Conservation (phyloP, 495 filamentous ascomycete species). For the Annulohypoxylon moriforme region DNA sequence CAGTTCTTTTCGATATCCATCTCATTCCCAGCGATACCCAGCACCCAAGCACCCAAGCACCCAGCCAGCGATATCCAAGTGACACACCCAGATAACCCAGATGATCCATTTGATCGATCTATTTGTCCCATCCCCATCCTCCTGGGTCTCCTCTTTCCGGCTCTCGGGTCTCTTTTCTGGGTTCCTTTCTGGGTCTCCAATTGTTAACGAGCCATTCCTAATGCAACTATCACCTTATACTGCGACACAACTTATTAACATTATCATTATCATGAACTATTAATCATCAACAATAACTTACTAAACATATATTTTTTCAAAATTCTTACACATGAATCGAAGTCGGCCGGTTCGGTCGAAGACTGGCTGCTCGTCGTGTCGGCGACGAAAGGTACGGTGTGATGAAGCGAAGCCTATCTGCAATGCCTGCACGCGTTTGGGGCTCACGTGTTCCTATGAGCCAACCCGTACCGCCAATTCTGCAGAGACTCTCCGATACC, state of each 20-base stretch:
- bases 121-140: background rate
- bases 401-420: slow-evolving; percentile 65
- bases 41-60: too few relatives aligned
- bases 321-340: slow-evolving; percentile 29
- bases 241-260: background rate
- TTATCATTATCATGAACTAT: background rate
- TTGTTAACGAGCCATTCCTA: background rate
- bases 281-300: too few relatives aligned
- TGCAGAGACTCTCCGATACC: slow-evolving; percentile 26
- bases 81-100: too few relatives aligned
- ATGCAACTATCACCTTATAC: background rate
- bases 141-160: background rate
- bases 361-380: slow-evolving; percentile 60
- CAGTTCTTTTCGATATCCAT: background rate
- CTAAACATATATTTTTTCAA: too few relatives aligned
- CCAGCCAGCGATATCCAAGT: too few relatives aligned
- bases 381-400: slow-evolving; percentile 67
- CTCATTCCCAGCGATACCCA: background rate
- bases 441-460: slow-evolving; percentile 32
- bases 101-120: slow-evolving; percentile 1
- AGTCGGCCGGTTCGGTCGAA: slow-evolving; percentile 34
- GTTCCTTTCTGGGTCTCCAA: background rate
- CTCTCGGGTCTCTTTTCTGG: background rate
- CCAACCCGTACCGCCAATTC: slow-evolving; percentile 19
- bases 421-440: slow-evolving; percentile 52